Base-by-base conservation (phyloP, 1,284 basidiomycete species). In the Ustilago crameri region DNA sequence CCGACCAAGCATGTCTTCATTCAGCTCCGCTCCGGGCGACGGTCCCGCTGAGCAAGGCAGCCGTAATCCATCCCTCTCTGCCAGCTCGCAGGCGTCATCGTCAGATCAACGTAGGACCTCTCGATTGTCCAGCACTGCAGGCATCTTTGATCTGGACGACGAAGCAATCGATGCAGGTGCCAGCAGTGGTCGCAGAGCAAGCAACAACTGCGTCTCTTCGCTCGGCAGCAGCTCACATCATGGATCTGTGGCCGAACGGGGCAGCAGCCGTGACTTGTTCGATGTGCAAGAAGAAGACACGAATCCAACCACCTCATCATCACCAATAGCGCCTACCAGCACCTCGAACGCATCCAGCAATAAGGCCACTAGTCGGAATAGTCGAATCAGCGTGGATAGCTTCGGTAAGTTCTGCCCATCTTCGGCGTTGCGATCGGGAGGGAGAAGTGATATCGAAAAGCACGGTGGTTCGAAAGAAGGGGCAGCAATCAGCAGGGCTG, bases 141-240 rank as follows among this genome's bases (percentile, higher is more conserved):
- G 74, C 42, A 74, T 76, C 57, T 76, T 74, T 60, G 74, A 74
- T 53, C 67, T 76, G 12, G 71, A 76, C 35, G 63, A 67, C 20
- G 73, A 73, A 41, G 52, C 34, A 44, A 48, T 66, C 38, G 60
- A 60, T 18, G 56, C 52, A 45, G 46, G 22, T 14, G 47, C 55
- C n/a, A 27, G 30, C 26, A 54, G 56, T 37, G 55, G 55, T 49
- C 59, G 71, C 12, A 56, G 60, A 54, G 49, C 59, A 34, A 58
- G 59, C 58, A 54, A 58, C 26, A 24, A 37, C n/a, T 54, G 57
- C 37, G 48, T 58, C 18, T 71, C 58, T 18, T 61, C 62, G 30
- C 56, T 57, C 18, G 56, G 57, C 24, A 54, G 57, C 57, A 42
- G 49, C 45, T 65, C 61, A 12, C 40, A 57, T 47, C 61, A 56